Evolutionary conservation across 257 asterid species (phyloP).

Genomic region (Solanum etuberosum): DNA sequence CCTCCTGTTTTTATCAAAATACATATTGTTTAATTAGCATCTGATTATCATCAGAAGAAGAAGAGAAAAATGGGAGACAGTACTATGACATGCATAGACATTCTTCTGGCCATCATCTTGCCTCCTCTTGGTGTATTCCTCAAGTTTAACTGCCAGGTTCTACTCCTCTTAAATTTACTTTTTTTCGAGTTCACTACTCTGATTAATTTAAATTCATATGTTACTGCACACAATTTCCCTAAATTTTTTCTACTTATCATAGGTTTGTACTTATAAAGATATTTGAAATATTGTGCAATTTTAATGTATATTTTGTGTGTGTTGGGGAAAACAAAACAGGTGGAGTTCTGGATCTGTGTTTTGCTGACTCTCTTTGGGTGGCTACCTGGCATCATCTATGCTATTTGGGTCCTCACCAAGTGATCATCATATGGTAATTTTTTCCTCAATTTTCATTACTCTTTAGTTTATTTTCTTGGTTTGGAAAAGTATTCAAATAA

Average conservation of each 20-base stretch:
- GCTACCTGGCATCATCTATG: constrained; percentile 72
- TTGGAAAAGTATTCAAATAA: neutral
- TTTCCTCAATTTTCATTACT: neutral
- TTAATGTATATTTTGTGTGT: too few relatives aligned
- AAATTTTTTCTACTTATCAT: too few relatives aligned
- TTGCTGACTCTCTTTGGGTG: constrained; percentile 62
- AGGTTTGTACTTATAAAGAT: neutral
- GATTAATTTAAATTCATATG: neutral
- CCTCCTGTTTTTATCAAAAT: neutral
- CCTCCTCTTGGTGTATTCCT: constrained; percentile 35
- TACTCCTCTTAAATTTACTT: neutral
- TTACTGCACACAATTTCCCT: neutral
- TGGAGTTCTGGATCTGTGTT: constrained; percentile 77
- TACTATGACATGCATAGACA: constrained; percentile 16
- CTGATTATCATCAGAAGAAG: neutral
- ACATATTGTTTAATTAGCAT: neutral
- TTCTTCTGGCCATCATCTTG: constrained; percentile 18
- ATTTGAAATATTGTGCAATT: neutral
- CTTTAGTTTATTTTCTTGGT: neutral
- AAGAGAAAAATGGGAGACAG: neutral
- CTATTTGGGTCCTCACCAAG: constrained; percentile 63
- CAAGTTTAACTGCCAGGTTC: constrained; percentile 21
- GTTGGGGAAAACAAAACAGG: constrained; percentile 15
- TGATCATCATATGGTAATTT: constrained; percentile 6
- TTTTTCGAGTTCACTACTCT: neutral